A percentile compares a stretch with the other conserved stretches of the same genome.
Conservation (phyloP, 495 filamentous ascomycete genomes). For the Neurospora sp. region DNA sequence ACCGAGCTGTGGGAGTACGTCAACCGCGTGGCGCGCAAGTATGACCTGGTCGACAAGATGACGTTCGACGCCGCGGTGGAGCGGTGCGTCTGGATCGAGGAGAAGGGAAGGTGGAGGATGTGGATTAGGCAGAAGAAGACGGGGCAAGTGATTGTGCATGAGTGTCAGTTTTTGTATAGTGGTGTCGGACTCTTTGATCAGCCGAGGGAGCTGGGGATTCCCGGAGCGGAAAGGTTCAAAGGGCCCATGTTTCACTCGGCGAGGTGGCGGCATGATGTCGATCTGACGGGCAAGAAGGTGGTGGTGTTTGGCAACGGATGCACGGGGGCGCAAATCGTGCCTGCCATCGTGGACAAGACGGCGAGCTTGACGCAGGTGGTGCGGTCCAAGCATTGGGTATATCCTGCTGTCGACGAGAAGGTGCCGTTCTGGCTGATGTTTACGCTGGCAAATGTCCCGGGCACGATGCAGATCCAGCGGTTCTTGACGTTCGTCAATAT, state of each 20-base stretch:
- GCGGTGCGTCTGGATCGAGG: conserved; percentile 48
- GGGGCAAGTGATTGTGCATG: conserved; percentile 5
- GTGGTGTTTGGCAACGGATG: conserved; percentile 55
- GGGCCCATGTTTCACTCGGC: conserved; percentile 50
- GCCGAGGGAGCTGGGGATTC: conserved; percentile 32
- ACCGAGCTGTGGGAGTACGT: conserved; percentile 51
- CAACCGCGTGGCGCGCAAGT: conserved; percentile 46
- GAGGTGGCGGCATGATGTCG: conserved; percentile 39
- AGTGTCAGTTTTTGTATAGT: conserved; percentile 33
- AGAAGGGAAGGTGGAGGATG: conserved; percentile 28
- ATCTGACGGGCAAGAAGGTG: conserved; percentile 42
- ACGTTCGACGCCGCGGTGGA: conserved; percentile 49
- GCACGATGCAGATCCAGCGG: conserved; percentile 15
- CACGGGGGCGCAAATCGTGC: conserved; percentile 37
- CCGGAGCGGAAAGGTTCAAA: conserved; percentile 43
- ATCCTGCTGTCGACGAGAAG: conserved; percentile 23
- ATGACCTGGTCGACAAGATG: conserved; percentile 48
- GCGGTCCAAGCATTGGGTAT: conserved; percentile 26
- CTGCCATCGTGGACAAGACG: conserved; percentile 17
- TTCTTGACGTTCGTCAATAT: conserved; percentile 17
- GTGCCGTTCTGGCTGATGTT: conserved; percentile 10
- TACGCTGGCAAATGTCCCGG: conserved; percentile 2
- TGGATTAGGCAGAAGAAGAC: conserved; percentile 1
- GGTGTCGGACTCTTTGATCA: conserved; percentile 39
- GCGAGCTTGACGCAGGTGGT: conserved; percentile 25